These are phyloP conservation scores for Amanita thiersii DNA, from an alignment of 768 basidiomycete species.

Conservation along the genomic window DNA sequence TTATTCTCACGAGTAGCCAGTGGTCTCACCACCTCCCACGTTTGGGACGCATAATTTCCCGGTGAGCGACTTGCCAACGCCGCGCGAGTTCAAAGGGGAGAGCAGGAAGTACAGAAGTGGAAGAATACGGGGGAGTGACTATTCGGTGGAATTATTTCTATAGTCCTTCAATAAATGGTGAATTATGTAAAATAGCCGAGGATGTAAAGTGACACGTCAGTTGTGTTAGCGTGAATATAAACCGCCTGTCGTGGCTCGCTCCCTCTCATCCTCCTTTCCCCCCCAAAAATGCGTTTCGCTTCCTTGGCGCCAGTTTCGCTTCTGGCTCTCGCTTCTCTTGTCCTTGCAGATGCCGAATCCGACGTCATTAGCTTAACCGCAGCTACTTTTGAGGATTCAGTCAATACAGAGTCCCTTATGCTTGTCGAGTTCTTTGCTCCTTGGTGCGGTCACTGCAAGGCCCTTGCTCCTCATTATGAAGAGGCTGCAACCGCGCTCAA, in stretches of 20 bases:
- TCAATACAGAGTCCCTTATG: slow-evolving; percentile 62
- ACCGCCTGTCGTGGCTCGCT: slow-evolving; percentile 9
- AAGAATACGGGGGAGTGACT: slow-evolving; percentile 61
- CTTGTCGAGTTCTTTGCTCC: slow-evolving; percentile 90
- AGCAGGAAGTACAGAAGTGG: slow-evolving; percentile 57
- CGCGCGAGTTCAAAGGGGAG: slow-evolving; percentile 48
- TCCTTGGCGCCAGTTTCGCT: slow-evolving; percentile 44
- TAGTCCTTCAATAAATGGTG: neutral
- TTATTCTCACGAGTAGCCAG: slow-evolving; percentile 18
- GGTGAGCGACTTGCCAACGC: slow-evolving; percentile 70
- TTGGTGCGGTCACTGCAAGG: slow-evolving; percentile 96
- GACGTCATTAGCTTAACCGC: slow-evolving; percentile 80
- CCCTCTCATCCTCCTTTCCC: slow-evolving; percentile 17
- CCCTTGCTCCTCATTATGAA: slow-evolving; percentile 89
- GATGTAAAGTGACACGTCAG: slow-evolving; percentile 40
- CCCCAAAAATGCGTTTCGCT: slow-evolving; percentile 63
- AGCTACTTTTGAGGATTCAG: slow-evolving; percentile 56
- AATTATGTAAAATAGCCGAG: neutral
- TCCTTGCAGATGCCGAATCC: slow-evolving; percentile 50
- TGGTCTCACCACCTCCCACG: slow-evolving; percentile 47
- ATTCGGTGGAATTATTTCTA: slow-evolving; percentile 40
- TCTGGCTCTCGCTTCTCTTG: slow-evolving; percentile 42
- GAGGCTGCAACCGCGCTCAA: slow-evolving; percentile 91
- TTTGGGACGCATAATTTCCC: slow-evolving; percentile 69
- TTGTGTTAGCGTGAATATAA: slow-evolving; percentile 24